Evolutionary conservation across 1,284 basidiomycete genomes (phyloP).

Genomic region (Trichosporon ovoides): DNA sequence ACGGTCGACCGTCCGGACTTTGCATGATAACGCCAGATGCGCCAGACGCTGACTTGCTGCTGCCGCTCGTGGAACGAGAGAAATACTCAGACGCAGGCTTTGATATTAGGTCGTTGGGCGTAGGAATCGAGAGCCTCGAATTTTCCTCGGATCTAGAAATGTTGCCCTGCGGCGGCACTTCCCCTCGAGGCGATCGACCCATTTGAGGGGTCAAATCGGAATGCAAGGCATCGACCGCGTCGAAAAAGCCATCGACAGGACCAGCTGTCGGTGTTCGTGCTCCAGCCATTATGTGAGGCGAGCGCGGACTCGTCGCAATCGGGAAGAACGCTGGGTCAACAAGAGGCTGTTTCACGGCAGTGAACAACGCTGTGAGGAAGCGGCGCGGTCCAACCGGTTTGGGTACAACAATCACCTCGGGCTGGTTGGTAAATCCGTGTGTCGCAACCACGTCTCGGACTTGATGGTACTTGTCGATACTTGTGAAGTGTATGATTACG

Average conservation of each 20-base stretch:
- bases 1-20: slow-evolving; percentile 83
- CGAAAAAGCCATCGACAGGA: slow-evolving; percentile 35
- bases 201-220: slow-evolving; percentile 15
- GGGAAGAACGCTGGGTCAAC: slow-evolving; percentile 86
- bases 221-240: slow-evolving; percentile 22
- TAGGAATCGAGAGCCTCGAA: slow-evolving; percentile 47
- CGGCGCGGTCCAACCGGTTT: slow-evolving; percentile 90
- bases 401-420: slow-evolving; percentile 88
- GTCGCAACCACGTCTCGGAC: slow-evolving; percentile 75
- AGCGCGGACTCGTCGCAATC: slow-evolving; percentile 82
- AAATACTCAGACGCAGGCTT: slow-evolving; percentile 85
- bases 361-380: slow-evolving; percentile 81
- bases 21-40: slow-evolving; percentile 86
- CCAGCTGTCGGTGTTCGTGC: slow-evolving; percentile 27
- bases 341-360: slow-evolving; percentile 71
- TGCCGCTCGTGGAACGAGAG: slow-evolving; percentile 59
- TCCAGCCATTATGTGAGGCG: slow-evolving; percentile 52
- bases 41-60: slow-evolving; percentile 65
- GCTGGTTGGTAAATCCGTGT: slow-evolving; percentile 46
- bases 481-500: slow-evolving; percentile 83
- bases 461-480: slow-evolving; percentile 76
- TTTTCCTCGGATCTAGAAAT: slow-evolving; percentile 13
- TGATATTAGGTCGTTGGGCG: slow-evolving; percentile 57
- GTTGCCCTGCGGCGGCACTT: slow-evolving; percentile 27
- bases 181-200: slow-evolving; percentile 34